These are phyloP conservation scores for Haberlea rhodopensis DNA, from an alignment of 257 asterid genomes.

Conservation along the genomic window DNA sequence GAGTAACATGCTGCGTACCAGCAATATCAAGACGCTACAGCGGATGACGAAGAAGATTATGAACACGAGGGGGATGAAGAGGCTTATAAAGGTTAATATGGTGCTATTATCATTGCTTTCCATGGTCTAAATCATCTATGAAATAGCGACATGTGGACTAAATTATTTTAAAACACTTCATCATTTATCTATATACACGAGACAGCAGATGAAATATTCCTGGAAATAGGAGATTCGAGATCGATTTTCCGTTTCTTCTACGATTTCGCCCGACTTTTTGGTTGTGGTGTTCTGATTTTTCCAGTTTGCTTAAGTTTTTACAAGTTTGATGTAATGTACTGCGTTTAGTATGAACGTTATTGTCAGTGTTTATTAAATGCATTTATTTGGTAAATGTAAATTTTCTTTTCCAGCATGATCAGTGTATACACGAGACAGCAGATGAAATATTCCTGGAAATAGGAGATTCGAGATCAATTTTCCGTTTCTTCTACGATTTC, in stretches of 20 bases:
- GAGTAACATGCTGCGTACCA: slow-evolving; percentile 89
- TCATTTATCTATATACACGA: not conserved
- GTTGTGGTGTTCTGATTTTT: slow-evolving; percentile 8
- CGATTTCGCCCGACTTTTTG: slow-evolving; percentile 14
- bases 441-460: not conserved
- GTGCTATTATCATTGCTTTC: not conserved
- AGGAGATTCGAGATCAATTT: not conserved
- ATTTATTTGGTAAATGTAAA: slow-evolving; percentile 5
- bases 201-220: not conserved
- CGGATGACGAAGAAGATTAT: slow-evolving; percentile 69
- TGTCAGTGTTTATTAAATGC: too few species aligned
- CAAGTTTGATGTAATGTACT: slow-evolving; percentile 21
- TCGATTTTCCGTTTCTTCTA: slow-evolving; percentile 1
- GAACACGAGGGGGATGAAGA: slow-evolving; percentile 47
- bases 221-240: not conserved
- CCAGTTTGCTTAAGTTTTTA: slow-evolving; percentile 7
- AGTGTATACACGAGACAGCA: not conserved
- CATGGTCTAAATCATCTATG: not conserved
- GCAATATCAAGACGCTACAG: slow-evolving; percentile 90
- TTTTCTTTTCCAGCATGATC: not conserved
- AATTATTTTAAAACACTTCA: not conserved
- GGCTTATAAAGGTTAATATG: slow-evolving; percentile 34
- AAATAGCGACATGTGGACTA: not conserved
- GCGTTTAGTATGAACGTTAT: slow-evolving; percentile 18
- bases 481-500: slow-evolving; percentile 1